phyloP scores from a whole-genome alignment of 768 basidiomycete genomes.

The Sarcomyxa edulis region DNA sequence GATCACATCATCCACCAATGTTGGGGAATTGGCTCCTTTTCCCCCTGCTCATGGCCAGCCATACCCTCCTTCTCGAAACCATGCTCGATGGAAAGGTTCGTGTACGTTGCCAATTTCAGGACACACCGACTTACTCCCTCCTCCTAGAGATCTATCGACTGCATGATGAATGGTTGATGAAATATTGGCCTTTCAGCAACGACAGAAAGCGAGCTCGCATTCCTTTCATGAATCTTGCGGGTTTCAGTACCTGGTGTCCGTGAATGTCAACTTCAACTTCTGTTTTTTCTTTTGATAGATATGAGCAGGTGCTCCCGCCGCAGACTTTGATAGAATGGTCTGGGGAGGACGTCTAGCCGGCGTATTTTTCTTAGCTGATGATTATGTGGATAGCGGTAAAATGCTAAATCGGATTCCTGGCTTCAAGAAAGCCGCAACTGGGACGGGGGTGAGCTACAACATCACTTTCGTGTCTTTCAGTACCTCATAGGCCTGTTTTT shows the following conservation, averaged over 20 bases:
- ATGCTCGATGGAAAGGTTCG: slow-evolving; percentile 10
- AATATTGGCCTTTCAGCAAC: slow-evolving; percentile 9
- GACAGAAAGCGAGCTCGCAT: slow-evolving; percentile 7
- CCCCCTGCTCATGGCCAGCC: slow-evolving; percentile 10
- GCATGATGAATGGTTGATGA: slow-evolving; percentile 10
- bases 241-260: slow-evolving; percentile 10
- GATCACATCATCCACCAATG: neutral
- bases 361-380: slow-evolving; percentile 9
- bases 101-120: neutral
- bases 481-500: neutral
- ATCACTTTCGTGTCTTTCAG: neutral
- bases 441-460: slow-evolving; percentile 4
- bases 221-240: slow-evolving; percentile 9
- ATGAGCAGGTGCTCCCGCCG: slow-evolving; percentile 8
- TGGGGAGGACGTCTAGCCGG: slow-evolving; percentile 9
- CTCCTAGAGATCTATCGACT: slow-evolving; percentile 8
- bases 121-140: neutral
- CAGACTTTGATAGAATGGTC: slow-evolving; percentile 10
- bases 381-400: slow-evolving; percentile 8
- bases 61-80: slow-evolving; percentile 10
- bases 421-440: slow-evolving; percentile 11
- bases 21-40: slow-evolving; percentile 8
- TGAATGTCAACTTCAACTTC: neutral
- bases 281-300: neutral
- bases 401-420: slow-evolving; percentile 9